These are phyloP conservation scores for Alopecurus myosuroides DNA, from an alignment of 176 grass and related monocot genomes.

Conservation along the genomic window DNA sequence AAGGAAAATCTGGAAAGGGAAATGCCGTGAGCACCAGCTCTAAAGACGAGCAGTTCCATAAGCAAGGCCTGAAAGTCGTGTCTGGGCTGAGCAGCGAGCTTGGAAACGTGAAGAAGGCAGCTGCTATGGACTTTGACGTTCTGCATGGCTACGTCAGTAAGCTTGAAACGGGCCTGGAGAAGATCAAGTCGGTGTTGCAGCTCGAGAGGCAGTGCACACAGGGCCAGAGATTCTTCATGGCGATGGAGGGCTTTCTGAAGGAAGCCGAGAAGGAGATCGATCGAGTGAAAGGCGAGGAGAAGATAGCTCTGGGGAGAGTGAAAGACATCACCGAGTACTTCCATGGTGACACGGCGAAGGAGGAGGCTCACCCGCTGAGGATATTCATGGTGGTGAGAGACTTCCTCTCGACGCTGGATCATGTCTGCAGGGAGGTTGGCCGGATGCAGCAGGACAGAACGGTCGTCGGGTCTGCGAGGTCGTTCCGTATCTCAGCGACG, in stretches of 20 bases:
- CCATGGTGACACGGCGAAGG: constrained; percentile 68
- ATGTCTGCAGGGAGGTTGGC: constrained; percentile 90
- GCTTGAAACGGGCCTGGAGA: constrained; percentile 76
- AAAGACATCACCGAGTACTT: constrained; percentile 95
- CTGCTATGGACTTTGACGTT: constrained; percentile 94
- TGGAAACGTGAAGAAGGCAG: constrained; percentile 85
- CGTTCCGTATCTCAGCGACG: constrained; percentile 66
- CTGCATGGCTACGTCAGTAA: constrained; percentile 81
- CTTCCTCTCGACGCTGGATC: constrained; percentile 80
- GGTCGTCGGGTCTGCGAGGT: constrained; percentile 64
- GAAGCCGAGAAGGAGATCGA: constrained; percentile 70
- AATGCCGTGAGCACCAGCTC: constrained; percentile 32
- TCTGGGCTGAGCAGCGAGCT: constrained; percentile 77
- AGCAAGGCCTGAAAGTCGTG: constrained; percentile 84
- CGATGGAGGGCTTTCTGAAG: constrained; percentile 74
- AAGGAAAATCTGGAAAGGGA: constrained; percentile 51
- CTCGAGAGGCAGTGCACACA: constrained; percentile 66
- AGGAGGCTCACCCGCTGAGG: constrained; percentile 83
- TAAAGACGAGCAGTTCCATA: constrained; percentile 79
- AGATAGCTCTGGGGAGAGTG: constrained; percentile 49
- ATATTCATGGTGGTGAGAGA: constrained; percentile 99
- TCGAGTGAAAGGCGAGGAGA: constrained; percentile 66
- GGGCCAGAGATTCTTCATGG: constrained; percentile 73
- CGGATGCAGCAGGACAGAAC: constrained; percentile 88
- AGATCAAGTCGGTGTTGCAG: constrained; percentile 70